Conservation (phyloP, 768 basidiomycete species). For the Xerocomellus amylosporus region DNA sequence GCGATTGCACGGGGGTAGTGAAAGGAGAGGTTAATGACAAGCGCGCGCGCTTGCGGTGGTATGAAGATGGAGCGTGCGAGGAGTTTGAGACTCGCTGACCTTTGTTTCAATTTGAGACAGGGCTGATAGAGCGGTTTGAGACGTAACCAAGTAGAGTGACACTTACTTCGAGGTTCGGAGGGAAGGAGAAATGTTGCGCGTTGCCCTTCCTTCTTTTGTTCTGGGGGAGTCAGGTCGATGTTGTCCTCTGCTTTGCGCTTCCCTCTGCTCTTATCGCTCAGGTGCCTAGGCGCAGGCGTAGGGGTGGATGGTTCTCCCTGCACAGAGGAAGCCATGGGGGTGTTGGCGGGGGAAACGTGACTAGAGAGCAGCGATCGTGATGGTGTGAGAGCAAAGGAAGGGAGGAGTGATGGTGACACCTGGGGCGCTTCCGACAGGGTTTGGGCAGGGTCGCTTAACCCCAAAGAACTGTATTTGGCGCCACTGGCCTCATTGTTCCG, state of each 20-base stretch:
- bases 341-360: slow-evolving; percentile 6
- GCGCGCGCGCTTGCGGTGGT: slow-evolving; percentile 66
- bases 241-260: slow-evolving; percentile 77
- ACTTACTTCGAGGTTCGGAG: slow-evolving; percentile 56
- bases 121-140: slow-evolving; percentile 21
- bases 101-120: slow-evolving; percentile 31
- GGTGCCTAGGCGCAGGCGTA: slow-evolving; percentile 31
- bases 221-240: slow-evolving; percentile 66
- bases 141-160: slow-evolving; percentile 13
- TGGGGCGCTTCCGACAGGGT: slow-evolving; percentile 8
- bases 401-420: slow-evolving; percentile 5
- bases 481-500: slow-evolving; percentile 16
- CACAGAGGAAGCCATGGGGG: slow-evolving; percentile 13
- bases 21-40: slow-evolving; percentile 43
- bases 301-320: slow-evolving; percentile 32
- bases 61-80: slow-evolving; percentile 68
- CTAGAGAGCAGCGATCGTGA: slow-evolving; percentile 17
- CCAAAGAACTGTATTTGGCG: slow-evolving; percentile 15
- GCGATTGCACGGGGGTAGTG: slow-evolving; percentile 32
- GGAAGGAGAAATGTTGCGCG: slow-evolving; percentile 62
- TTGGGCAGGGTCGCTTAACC: slow-evolving; percentile 17
- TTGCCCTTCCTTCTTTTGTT: slow-evolving; percentile 48
- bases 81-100: slow-evolving; percentile 55
- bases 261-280: slow-evolving; percentile 43
- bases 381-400: slow-evolving; percentile 20